These are phyloP conservation scores for Trichophyton simii DNA, from an alignment of 2,329 filamentous ascomycete genomes.

Conservation along the genomic window DNA sequence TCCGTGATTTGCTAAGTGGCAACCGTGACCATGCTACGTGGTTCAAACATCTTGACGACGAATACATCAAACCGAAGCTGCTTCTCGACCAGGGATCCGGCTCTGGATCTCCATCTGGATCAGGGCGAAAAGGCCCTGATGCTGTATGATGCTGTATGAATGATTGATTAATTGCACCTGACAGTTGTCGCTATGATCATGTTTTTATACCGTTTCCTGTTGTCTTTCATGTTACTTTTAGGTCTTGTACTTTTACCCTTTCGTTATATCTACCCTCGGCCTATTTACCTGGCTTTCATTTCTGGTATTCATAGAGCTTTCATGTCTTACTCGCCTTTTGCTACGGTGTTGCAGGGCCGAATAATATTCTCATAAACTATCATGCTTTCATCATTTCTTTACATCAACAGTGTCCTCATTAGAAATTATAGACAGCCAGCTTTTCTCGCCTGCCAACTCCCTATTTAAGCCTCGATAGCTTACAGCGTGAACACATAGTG, in stretches of 20 bases:
- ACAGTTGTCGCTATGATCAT: neutral
- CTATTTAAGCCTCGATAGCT: neutral
- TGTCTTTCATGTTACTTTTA: neutral
- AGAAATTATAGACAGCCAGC: neutral
- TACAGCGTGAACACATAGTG: neutral
- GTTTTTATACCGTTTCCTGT: neutral
- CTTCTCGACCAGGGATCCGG: constrained; percentile 56
- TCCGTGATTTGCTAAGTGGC: constrained; percentile 65
- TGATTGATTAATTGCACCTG: neutral
- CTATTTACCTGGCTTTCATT: neutral
- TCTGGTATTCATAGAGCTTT: neutral
- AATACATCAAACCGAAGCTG: constrained; percentile 85
- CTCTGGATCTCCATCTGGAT: constrained; percentile 11
- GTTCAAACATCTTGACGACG: constrained; percentile 87
- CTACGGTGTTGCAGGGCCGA: neutral
- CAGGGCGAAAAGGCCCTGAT: constrained; percentile 28
- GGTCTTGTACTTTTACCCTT: neutral
- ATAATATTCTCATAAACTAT: neutral
- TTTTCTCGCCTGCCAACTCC: neutral
- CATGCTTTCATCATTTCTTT: neutral
- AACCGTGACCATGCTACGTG: constrained; percentile 79
- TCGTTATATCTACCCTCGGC: neutral
- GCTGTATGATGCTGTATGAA: constrained; percentile 20
- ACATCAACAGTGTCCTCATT: neutral
- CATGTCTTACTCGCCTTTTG: neutral